Percentiles rank a stretch among this genome's conserved stretches.
Conservation (phyloP, 768 basidiomycete species). For the Mycena rosella region DNA sequence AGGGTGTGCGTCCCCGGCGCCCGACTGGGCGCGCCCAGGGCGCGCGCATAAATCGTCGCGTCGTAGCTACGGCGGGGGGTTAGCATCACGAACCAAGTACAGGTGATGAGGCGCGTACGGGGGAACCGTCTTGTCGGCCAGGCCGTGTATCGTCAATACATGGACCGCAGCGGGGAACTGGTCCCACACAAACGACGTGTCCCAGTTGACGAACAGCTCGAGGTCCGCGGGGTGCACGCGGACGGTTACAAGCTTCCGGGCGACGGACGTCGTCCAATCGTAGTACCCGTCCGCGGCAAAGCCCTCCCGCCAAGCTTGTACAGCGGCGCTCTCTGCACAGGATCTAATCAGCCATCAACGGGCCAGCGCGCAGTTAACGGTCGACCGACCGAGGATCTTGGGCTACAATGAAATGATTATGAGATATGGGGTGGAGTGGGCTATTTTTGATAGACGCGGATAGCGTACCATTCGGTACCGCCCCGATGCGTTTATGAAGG, state of each 20-base stretch:
- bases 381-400: constrained; percentile 60
- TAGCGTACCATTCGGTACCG: constrained; percentile 80
- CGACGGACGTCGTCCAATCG: constrained; percentile 74
- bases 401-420: constrained; percentile 37
- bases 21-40: constrained; percentile 67
- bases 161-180: constrained; percentile 72
- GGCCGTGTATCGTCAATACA: constrained; percentile 85
- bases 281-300: constrained; percentile 71
- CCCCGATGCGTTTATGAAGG: constrained; percentile 81
- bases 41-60: constrained; percentile 75
- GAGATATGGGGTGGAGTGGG: constrained; percentile 10
- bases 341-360: constrained; percentile 27
- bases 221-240: constrained; percentile 72
- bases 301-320: constrained; percentile 59
- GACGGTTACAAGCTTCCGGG: constrained; percentile 66
- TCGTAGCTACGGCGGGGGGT: constrained; percentile 65
- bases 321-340: constrained; percentile 46
- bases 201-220: constrained; percentile 71
- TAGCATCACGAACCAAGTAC: constrained; percentile 10
- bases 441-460: not conserved
- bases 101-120: constrained; percentile 60
- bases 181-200: constrained; percentile 77
- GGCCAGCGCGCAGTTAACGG: constrained; percentile 19
- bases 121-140: constrained; percentile 75
- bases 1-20: constrained; percentile 78